phyloP scores from a whole-genome alignment of 257 asterid genomes.

The Nicotiana paniculata region DNA sequence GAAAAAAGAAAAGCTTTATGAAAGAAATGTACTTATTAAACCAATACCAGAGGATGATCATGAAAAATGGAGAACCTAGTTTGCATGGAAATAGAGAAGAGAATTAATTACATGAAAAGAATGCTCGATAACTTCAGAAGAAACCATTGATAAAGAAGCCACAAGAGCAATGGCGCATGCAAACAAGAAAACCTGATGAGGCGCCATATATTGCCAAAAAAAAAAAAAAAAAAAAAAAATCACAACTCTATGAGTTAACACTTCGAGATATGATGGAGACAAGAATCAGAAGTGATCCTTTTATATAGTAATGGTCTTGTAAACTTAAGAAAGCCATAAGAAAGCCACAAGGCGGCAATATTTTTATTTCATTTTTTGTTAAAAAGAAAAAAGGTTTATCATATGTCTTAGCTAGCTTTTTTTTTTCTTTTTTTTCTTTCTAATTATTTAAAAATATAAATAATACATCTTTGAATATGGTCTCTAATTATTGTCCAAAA shows the following conservation, averaged over 20 bases:
- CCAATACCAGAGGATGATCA: too few relatives aligned
- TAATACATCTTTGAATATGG: background rate
- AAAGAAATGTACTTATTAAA: too few relatives aligned
- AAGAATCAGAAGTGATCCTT: background rate
- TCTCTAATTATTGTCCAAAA: background rate
- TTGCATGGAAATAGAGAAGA: background rate
- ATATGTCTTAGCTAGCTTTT: background rate
- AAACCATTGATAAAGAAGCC: background rate
- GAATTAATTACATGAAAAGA: conserved; percentile 1
- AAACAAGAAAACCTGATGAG: background rate
- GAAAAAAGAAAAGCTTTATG: too few relatives aligned
- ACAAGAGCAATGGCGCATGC: conserved; percentile 8
- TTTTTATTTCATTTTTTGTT: background rate
- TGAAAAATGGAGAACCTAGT: background rate
- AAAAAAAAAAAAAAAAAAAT: background rate
- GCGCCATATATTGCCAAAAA: background rate
- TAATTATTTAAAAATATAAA: background rate
- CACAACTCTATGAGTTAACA: background rate
- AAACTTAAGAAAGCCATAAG: background rate
- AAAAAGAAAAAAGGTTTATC: background rate
- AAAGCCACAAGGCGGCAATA: background rate
- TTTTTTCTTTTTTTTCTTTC: background rate
- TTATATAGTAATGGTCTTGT: background rate
- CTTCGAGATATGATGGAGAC: background rate
- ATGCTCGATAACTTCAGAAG: conserved; percentile 1